phyloP scores from a whole-genome alignment of 129 eudicot species.

The Sambucus nigra region DNA sequence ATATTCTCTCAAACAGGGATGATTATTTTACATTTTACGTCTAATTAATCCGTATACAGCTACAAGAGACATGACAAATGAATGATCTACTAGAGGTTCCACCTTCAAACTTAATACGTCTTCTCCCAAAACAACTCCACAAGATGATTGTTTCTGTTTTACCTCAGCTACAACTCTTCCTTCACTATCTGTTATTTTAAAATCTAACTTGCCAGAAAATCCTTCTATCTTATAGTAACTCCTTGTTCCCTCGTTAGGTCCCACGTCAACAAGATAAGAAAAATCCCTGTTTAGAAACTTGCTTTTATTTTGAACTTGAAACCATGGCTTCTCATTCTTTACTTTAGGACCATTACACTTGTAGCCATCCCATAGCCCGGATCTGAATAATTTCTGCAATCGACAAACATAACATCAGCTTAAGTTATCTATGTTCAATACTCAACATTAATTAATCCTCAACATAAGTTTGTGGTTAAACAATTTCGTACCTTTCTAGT shows the following conservation, averaged over 20 bases:
- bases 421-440: neutral
- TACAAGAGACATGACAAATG: conserved; percentile 55
- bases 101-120: conserved; percentile 51
- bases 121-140: conserved; percentile 48
- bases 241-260: conserved; percentile 13
- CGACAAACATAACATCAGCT: neutral
- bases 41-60: conserved; percentile 48
- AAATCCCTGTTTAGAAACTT: conserved; percentile 22
- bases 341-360: conserved; percentile 15
- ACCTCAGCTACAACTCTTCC: conserved; percentile 40
- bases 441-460: neutral
- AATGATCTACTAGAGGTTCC: conserved; percentile 54
- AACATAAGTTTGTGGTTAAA: neutral
- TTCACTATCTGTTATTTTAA: conserved; percentile 31
- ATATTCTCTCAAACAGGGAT: neutral
- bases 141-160: conserved; percentile 38
- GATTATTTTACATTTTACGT: conserved; percentile 37
- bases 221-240: conserved; percentile 33
- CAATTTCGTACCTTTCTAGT: conserved; percentile 32
- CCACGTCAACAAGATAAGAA: conserved; percentile 26
- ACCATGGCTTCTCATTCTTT: conserved; percentile 35
- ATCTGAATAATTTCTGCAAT: conserved; percentile 36
- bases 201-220: conserved; percentile 25
- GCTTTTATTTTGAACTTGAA: conserved; percentile 42
- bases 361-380: conserved; percentile 54